Evolutionary conservation across 306 rosid genomes (phyloP).

Genomic region (Aeschynomene evenia): DNA sequence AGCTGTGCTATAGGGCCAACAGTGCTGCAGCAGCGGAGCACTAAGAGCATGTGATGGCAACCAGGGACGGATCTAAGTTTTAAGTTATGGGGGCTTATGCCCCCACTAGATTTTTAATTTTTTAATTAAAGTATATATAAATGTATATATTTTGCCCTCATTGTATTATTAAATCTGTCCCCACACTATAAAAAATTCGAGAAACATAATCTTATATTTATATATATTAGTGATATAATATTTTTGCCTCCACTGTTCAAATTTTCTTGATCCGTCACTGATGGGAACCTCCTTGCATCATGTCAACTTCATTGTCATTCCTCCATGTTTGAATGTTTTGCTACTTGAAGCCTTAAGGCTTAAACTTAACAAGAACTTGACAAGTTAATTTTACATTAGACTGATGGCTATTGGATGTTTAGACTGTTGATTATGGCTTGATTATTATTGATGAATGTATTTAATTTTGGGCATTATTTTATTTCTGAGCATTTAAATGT

Average conservation of each 20-base stretch:
- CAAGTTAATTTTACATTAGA: neutral
- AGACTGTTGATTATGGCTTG: neutral
- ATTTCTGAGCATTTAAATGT: neutral
- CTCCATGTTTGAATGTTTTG: neutral
- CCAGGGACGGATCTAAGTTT: no score
- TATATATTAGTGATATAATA: no score
- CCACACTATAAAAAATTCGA: no score
- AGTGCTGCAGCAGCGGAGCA: neutral
- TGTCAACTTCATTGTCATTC: neutral
- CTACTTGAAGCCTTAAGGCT: neutral
- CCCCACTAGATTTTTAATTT: no score
- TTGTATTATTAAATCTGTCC: no score
- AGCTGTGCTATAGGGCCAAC: neutral
- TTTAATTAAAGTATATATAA: no score
- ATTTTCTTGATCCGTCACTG: no score
- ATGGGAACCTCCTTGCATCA: no score
- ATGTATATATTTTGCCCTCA: no score
- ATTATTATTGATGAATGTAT: neutral
- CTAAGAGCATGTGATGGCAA: neutral
- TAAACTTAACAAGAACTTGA: neutral
- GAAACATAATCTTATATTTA: no score
- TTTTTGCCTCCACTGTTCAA: no score
- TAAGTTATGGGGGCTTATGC: no score
- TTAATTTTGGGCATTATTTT: neutral
- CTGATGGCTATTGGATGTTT: neutral